Evolutionary conservation across 768 basidiomycete species (phyloP).

Genomic region (Pholiota molesta): DNA sequence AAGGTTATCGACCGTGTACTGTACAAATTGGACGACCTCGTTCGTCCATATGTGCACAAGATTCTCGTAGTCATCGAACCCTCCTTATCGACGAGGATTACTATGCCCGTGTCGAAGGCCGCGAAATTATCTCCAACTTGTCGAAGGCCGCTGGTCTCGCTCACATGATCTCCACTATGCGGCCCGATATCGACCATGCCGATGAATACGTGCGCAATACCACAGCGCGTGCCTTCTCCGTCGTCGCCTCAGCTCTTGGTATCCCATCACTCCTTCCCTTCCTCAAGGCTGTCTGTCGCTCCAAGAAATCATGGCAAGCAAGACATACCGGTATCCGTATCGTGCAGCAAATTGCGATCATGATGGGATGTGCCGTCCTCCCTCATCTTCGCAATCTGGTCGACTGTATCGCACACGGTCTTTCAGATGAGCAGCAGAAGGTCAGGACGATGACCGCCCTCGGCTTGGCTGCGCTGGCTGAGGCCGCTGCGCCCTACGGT

Average conservation of each 20-base stretch:
- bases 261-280: conserved; percentile 98
- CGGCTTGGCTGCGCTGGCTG: conserved; percentile 90
- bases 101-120: conserved; percentile 95
- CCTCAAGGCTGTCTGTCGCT: conserved; percentile 97
- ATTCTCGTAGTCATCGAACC: conserved; percentile 99
- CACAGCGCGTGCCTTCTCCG: conserved; percentile 97
- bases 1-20: conserved; percentile 99
- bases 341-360: conserved; percentile 98
- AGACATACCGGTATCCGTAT: conserved; percentile 99
- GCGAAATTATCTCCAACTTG: conserved; percentile 98
- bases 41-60: conserved; percentile 99
- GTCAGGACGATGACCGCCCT: conserved; percentile 96
- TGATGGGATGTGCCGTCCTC: conserved; percentile 99
- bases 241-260: conserved; percentile 97
- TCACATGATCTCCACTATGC: conserved; percentile 99
- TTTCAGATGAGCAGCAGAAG: conserved; percentile 95
- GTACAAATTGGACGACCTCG: conserved; percentile 98
- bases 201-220: conserved; percentile 99
- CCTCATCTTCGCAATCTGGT: conserved; percentile 97
- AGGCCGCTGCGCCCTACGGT: conserved; percentile 97
- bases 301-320: conserved; percentile 99
- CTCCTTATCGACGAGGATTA: conserved; percentile 98
- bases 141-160: conserved; percentile 99
- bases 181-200: conserved; percentile 98
- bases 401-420: conserved; percentile 91